phyloP scores from a whole-genome alignment of 2,329 filamentous ascomycete species.

The Venturia aucupariae region DNA sequence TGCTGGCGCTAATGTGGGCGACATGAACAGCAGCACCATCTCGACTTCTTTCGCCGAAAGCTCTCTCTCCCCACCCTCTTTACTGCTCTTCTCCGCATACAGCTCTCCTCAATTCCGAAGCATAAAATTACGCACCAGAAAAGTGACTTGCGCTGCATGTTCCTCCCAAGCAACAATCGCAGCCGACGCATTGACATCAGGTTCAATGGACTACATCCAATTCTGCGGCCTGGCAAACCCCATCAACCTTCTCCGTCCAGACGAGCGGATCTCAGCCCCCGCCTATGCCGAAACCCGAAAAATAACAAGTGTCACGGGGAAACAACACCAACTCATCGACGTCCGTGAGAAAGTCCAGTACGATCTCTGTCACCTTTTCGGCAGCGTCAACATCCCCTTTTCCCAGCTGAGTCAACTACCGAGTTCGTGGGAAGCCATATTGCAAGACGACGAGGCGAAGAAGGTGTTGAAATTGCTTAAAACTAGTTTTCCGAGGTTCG shows the following conservation, averaged over 20 bases:
- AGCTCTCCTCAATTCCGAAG: conserved; percentile 55
- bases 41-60: conserved; percentile 22
- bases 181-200: conserved; percentile 49
- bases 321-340: conserved; percentile 59
- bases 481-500: conserved; percentile 9
- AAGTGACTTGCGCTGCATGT: conserved; percentile 68
- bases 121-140: conserved; percentile 61
- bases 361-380: conserved; percentile 65
- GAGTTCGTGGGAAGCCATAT: neutral
- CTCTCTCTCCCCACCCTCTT: conserved; percentile 26
- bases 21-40: conserved; percentile 8
- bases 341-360: conserved; percentile 81
- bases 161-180: conserved; percentile 55
- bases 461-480: conserved; percentile 5
- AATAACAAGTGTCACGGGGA: conserved; percentile 13
- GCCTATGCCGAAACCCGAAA: conserved; percentile 43
- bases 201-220: conserved; percentile 69
- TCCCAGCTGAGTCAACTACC: conserved; percentile 28
- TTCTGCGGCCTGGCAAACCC: conserved; percentile 65
- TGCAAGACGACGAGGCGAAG: conserved; percentile 4
- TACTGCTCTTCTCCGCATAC: conserved; percentile 49
- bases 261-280: conserved; percentile 58
- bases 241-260: conserved; percentile 46
- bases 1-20: conserved; percentile 18
- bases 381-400: conserved; percentile 67